Base-by-base conservation (phyloP, 176 grass and related monocot genomes). In the Musa beccarii region DNA sequence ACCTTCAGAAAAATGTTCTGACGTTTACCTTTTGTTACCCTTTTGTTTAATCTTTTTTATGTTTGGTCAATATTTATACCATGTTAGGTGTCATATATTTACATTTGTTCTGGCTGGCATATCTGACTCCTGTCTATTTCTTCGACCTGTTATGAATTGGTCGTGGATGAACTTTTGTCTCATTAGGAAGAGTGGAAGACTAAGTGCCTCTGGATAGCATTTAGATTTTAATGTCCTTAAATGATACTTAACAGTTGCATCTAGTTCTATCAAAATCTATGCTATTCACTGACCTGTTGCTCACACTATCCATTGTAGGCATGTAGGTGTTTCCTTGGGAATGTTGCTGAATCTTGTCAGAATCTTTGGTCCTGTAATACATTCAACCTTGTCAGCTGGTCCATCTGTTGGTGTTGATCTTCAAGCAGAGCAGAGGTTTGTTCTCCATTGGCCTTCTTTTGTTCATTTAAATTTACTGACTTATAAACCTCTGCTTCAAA, bases 341-440 rank as follows among this genome's bases (percentile, higher is more conserved):
- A 79, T 99, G 70, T 72, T 99, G 43, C 87, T 89, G 79, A 99
- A 91, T 82, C 86, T 99, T 81, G 83, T 94, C 54, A 91, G 95
- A 73, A 94, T 80, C 24, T 99, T 99, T 54, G 90, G 95, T 66
- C 72, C 80, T 26, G 79, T 99, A 79, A 94, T 99, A 63, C 81
- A 87, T 70, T 89, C 90, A 75, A 94, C 95, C 23, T 69, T 99
- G 56, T 89, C 90, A 65, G 80, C 90, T 69, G 86, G 84, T 72
- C 88, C 84, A 55, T 90, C 79, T 80, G 95, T 99, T 77, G 90
- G 90, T 59, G 95, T 94, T 65, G 90, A 99, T 82, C 90, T 99
- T 85, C 88, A 99, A 82, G 87, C 85, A 72, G 95, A 99, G 65
- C 86, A 93, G 85, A 99, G 95, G 95, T 98, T 85, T 84, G 49